These are phyloP conservation scores for Exophiala alcalophila DNA, from an alignment of 2,329 filamentous ascomycete species.

Conservation along the genomic window DNA sequence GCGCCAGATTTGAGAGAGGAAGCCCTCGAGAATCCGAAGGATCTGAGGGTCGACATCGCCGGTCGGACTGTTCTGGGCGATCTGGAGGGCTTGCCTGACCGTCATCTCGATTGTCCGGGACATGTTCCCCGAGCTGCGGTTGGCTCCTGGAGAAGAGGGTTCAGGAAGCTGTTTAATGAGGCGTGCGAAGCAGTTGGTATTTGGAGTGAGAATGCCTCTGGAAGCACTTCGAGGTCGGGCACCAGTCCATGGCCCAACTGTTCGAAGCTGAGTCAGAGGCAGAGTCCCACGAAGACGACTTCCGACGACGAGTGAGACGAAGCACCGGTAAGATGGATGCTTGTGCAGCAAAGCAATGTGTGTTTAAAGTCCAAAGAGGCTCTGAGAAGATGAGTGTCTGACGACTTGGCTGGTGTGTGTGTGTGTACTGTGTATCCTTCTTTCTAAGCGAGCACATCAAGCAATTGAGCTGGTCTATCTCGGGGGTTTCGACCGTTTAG, in stretches of 20 bases:
- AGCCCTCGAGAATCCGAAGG: conserved; percentile 62
- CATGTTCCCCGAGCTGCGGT: conserved; percentile 20
- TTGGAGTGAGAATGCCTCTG: conserved; percentile 1
- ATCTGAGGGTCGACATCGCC: conserved; percentile 62
- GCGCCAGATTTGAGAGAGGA: conserved; percentile 63
- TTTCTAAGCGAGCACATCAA: too few species aligned
- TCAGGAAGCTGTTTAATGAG: neutral
- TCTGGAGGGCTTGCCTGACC: conserved; percentile 68
- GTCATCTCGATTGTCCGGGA: conserved; percentile 38
- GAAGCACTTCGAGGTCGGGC: conserved; percentile 3
- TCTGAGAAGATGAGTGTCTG: too few species aligned
- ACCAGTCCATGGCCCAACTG: conserved; percentile 3
- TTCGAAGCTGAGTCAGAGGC: conserved; percentile 13
- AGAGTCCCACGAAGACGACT: conserved; percentile 8
- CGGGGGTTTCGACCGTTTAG: too few species aligned
- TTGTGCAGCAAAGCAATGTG: too few species aligned
- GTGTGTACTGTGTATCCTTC: too few species aligned
- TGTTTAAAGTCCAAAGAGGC: too few species aligned
- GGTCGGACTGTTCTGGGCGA: conserved; percentile 70
- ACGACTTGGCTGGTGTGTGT: too few species aligned
- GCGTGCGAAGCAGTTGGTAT: too few species aligned
- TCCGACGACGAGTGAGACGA: neutral
- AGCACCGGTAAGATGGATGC: too few species aligned
- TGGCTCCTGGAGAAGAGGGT: neutral
- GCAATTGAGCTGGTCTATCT: too few species aligned